A percentile compares a stretch with the other conserved stretches of the same genome.
phyloP scores from a whole-genome alignment of 257 asterid genomes.

The Jacaranda copaia region DNA sequence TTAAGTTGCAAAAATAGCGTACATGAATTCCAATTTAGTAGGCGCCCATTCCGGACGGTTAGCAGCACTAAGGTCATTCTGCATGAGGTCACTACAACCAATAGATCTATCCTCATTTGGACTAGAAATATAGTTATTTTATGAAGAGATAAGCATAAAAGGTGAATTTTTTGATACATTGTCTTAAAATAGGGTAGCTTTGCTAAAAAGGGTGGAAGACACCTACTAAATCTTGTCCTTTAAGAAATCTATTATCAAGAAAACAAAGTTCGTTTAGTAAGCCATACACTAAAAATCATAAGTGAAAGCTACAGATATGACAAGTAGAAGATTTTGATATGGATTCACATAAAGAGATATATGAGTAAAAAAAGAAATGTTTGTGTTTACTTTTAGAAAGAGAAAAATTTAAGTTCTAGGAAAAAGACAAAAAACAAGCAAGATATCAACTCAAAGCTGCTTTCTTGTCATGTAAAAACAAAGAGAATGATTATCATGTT shows the following conservation, averaged over 20 bases:
- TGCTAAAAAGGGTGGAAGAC: slow-evolving; percentile 66
- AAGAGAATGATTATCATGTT: not conserved
- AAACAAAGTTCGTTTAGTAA: slow-evolving; percentile 1
- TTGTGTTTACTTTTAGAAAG: not conserved
- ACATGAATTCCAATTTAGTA: slow-evolving; percentile 50
- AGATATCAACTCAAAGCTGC: not conserved
- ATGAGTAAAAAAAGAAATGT: not conserved
- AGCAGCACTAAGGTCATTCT: slow-evolving; percentile 65
- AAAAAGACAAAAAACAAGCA: not conserved
- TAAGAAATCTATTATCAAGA: slow-evolving; percentile 48
- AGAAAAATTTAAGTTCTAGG: not conserved
- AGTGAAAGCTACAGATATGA: not conserved
- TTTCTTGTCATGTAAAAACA: not conserved
- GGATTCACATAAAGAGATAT: not conserved
- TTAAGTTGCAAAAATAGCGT: slow-evolving; percentile 37
- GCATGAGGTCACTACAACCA: slow-evolving; percentile 54
- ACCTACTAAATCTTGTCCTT: slow-evolving; percentile 67
- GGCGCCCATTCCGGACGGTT: slow-evolving; percentile 73
- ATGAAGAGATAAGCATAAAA: not conserved
- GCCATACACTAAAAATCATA: not conserved
- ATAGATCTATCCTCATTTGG: slow-evolving; percentile 16
- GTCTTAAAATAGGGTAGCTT: slow-evolving; percentile 55
- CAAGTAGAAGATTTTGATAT: not conserved
- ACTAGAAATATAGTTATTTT: not conserved
- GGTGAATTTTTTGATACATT: slow-evolving; percentile 44